Evolutionary conservation across 2,329 filamentous ascomycete genomes (phyloP).

Genomic region (Leptosphaerulina australis): DNA sequence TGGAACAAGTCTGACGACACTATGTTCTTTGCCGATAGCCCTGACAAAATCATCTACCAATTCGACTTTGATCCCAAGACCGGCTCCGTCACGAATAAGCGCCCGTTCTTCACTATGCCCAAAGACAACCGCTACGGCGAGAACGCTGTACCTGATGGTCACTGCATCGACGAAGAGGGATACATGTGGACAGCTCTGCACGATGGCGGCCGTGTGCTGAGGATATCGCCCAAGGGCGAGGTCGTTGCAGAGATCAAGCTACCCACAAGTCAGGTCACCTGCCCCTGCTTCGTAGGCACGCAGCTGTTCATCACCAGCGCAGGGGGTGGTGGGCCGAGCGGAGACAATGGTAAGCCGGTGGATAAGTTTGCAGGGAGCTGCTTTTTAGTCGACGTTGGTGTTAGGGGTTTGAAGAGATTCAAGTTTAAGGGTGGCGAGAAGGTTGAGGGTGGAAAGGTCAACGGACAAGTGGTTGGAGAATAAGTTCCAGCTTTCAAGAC

Average conservation of each 20-base stretch:
- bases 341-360: slow-evolving; percentile 65
- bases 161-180: slow-evolving; percentile 82
- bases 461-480: slow-evolving; percentile 36
- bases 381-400: slow-evolving; percentile 78
- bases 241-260: slow-evolving; percentile 76
- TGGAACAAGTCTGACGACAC: slow-evolving; percentile 76
- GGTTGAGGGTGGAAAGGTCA: slow-evolving; percentile 39
- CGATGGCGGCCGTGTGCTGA: slow-evolving; percentile 75
- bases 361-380: slow-evolving; percentile 71
- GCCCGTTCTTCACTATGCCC: slow-evolving; percentile 74
- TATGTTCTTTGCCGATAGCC: slow-evolving; percentile 85
- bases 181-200: slow-evolving; percentile 89
- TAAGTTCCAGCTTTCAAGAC: slow-evolving; percentile 8
- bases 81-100: slow-evolving; percentile 69
- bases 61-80: slow-evolving; percentile 74
- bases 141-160: slow-evolving; percentile 73
- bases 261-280: slow-evolving; percentile 81
- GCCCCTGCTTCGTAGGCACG: slow-evolving; percentile 76
- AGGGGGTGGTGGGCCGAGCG: slow-evolving; percentile 43
- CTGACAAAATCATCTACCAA: slow-evolving; percentile 70
- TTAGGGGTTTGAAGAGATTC: slow-evolving; percentile 59
- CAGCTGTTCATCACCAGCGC: slow-evolving; percentile 81
- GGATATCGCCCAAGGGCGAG: slow-evolving; percentile 71
- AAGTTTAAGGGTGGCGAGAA: slow-evolving; percentile 42
- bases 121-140: slow-evolving; percentile 57